Percentiles rank a stretch among this genome's conserved stretches.
These are phyloP conservation scores for Pueraria montana DNA, from an alignment of 306 rosid species.

Conservation along the genomic window DNA sequence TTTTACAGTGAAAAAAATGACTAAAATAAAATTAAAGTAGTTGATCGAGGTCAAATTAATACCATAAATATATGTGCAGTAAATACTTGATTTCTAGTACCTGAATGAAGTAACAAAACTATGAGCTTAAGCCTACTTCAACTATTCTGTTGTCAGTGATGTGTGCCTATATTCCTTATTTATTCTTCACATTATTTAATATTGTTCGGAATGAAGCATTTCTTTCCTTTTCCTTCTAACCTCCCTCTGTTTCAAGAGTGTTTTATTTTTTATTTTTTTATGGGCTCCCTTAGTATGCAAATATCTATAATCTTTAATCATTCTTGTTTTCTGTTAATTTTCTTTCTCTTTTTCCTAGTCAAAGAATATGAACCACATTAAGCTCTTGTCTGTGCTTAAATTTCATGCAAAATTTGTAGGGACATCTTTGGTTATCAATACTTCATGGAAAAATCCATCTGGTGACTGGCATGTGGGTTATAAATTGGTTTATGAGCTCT, in stretches of 20 bases:
- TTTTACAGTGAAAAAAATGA: slow-evolving; percentile 27
- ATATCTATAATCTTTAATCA: slow-evolving; percentile 31
- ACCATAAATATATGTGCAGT: neutral
- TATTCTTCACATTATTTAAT: slow-evolving; percentile 18
- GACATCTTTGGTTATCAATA: slow-evolving; percentile 72
- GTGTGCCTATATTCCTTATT: slow-evolving; percentile 19
- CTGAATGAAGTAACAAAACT: slow-evolving; percentile 13
- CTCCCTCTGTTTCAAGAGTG: neutral
- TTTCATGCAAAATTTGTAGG: slow-evolving; percentile 61
- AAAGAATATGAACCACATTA: slow-evolving; percentile 33
- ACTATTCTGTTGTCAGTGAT: slow-evolving; percentile 13
- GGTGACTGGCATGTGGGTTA: slow-evolving; percentile 97
- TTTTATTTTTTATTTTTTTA: neutral
- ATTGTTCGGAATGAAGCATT: slow-evolving; percentile 5
- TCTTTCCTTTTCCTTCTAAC: slow-evolving; percentile 22
- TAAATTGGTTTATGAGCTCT: slow-evolving; percentile 86
- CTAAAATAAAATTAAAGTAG: slow-evolving; percentile 29
- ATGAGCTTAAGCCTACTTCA: slow-evolving; percentile 19
- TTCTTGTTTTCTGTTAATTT: slow-evolving; percentile 32
- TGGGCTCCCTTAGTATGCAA: slow-evolving; percentile 15
- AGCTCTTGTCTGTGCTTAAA: slow-evolving; percentile 49
- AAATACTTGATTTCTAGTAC: slow-evolving; percentile 39
- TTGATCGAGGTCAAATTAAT: slow-evolving; percentile 29
- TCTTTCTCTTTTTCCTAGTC: slow-evolving; percentile 20
- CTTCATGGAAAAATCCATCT: slow-evolving; percentile 92